Percentiles rank a stretch among this genome's conserved stretches.
These are phyloP conservation scores for Candida tallmaniae DNA, from an alignment of 805 yeast species.

Conservation along the genomic window DNA sequence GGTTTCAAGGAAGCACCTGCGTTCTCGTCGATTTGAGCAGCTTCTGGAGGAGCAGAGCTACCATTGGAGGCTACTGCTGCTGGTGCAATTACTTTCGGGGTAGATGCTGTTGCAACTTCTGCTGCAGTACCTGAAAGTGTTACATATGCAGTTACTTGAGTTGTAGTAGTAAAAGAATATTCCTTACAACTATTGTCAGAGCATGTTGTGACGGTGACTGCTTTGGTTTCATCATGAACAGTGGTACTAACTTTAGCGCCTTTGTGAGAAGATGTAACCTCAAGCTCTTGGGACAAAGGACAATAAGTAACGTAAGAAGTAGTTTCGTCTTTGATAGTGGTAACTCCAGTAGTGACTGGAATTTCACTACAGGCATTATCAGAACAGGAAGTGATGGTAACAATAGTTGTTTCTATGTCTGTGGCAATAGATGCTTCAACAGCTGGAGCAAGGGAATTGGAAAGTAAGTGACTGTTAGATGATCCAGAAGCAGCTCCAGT, in stretches of 20 bases:
- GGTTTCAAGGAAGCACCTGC: conserved; percentile 6
- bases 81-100: conserved; percentile 16
- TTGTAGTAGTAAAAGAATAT: conserved; percentile 14
- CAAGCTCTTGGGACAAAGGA: conserved; percentile 17
- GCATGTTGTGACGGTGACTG: conserved; percentile 28
- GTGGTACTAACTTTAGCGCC: conserved; percentile 3
- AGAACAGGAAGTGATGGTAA: conserved; percentile 27
- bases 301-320: conserved; percentile 30
- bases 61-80: conserved; percentile 13
- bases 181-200: conserved; percentile 21
- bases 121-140: conserved; percentile 30
- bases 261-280: conserved; percentile 4
- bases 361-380: conserved; percentile 24
- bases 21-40: conserved; percentile 1
- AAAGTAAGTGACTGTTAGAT: conserved; percentile 6
- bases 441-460: conserved; percentile 4
- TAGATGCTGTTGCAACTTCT: conserved; percentile 13
- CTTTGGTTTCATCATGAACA: conserved; percentile 10
- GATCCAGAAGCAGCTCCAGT: too few relatives aligned
- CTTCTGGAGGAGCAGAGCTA: conserved; percentile 2
- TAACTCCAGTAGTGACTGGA: conserved; percentile 31
- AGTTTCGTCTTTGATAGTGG: conserved; percentile 25
- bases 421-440: too few relatives aligned
- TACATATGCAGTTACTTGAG: conserved; percentile 27
- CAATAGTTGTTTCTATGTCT: conserved; percentile 16